Conservation (phyloP, 352 stramenopile species). For the Phytophthora foliorum region DNA sequence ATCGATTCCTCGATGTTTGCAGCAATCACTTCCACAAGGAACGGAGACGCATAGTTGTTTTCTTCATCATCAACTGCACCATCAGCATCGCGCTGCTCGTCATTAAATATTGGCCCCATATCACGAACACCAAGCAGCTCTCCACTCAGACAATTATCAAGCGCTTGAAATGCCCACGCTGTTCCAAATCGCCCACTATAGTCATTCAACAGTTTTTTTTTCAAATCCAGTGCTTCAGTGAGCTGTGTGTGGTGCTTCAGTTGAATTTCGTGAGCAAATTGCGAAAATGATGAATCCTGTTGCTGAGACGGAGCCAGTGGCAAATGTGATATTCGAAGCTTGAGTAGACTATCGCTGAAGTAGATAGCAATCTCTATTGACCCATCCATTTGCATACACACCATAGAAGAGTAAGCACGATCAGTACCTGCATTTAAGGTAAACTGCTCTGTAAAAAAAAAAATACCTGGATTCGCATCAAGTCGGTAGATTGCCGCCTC, state of each 20-base stretch:
- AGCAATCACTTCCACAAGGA: slow-evolving; percentile 35
- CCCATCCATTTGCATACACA: background rate
- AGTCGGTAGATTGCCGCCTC: slow-evolving; percentile 61
- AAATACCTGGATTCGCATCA: slow-evolving; percentile 57
- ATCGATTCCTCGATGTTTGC: slow-evolving; percentile 30
- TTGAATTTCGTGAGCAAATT: slow-evolving; percentile 53
- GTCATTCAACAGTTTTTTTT: slow-evolving; percentile 37
- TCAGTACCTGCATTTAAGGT: background rate
- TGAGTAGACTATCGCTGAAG: slow-evolving; percentile 40
- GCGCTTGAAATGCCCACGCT: slow-evolving; percentile 19
- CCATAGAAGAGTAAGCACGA: background rate
- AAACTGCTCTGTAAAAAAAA: background rate
- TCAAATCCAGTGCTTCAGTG: slow-evolving; percentile 42
- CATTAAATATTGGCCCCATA: slow-evolving; percentile 24
- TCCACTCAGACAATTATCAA: slow-evolving; percentile 21
- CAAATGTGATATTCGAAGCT: slow-evolving; percentile 35
- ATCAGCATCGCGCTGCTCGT: background rate
- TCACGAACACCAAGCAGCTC: slow-evolving; percentile 26
- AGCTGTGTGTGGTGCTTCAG: slow-evolving; percentile 46
- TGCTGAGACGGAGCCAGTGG: slow-evolving; percentile 26
- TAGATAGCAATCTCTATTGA: slow-evolving; percentile 46
- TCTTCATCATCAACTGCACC: slow-evolving; percentile 25
- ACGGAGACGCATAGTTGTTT: slow-evolving; percentile 18
- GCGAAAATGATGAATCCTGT: slow-evolving; percentile 39
- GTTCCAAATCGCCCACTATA: slow-evolving; percentile 39